These are phyloP conservation scores for Cadophora gregata DNA, from an alignment of 2,329 filamentous ascomycete species.

Conservation along the genomic window DNA sequence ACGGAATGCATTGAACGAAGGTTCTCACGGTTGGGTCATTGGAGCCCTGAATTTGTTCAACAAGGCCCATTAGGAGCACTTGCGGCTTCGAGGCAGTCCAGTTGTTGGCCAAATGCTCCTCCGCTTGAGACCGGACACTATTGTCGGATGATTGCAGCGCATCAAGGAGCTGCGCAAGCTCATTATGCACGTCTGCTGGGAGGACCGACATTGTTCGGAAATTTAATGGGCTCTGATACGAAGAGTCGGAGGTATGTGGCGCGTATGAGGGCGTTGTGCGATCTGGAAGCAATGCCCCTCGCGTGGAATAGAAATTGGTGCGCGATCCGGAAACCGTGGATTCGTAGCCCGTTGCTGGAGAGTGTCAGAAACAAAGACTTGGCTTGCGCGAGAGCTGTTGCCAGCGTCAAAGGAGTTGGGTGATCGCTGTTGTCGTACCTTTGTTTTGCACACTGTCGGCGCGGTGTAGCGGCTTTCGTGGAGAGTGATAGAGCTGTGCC, in stretches of 20 bases:
- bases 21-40: slow-evolving; percentile 49
- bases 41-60: slow-evolving; percentile 86
- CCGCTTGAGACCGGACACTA: slow-evolving; percentile 79
- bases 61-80: slow-evolving; percentile 89
- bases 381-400: not conserved
- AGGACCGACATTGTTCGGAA: slow-evolving; percentile 77
- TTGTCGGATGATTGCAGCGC: slow-evolving; percentile 93
- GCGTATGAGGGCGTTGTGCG: slow-evolving; percentile 7
- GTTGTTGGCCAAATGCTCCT: slow-evolving; percentile 88
- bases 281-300: slow-evolving; percentile 8
- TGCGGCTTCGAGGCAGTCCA: slow-evolving; percentile 86
- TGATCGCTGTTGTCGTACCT: slow-evolving; percentile 14
- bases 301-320: slow-evolving; percentile 7
- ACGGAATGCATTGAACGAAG: not conserved
- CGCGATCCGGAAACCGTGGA: not conserved
- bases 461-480: slow-evolving; percentile 23
- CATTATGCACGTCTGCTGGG: slow-evolving; percentile 80
- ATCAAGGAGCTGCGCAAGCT: slow-evolving; percentile 84
- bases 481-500: not conserved
- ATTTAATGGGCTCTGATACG: not conserved
- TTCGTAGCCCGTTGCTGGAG: not conserved
- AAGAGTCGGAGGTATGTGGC: not conserved
- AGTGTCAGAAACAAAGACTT: slow-evolving; percentile 1
- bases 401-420: not conserved
- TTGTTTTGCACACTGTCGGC: slow-evolving; percentile 17